Conservation (phyloP, 2,329 filamentous ascomycete genomes). For the Apiospora phragmitis region DNA sequence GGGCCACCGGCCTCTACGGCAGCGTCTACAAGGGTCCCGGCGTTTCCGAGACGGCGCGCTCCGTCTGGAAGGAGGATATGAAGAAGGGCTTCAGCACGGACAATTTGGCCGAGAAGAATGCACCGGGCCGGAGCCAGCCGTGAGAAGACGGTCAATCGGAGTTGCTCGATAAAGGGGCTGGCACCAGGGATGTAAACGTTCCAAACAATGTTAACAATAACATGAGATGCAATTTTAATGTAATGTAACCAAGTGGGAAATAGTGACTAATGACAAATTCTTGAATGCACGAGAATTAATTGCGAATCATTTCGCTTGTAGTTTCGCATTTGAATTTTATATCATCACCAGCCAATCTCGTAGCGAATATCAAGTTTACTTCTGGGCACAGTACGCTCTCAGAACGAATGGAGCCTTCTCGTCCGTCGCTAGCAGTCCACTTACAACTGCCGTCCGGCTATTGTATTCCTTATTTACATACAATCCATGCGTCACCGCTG, state of each 20-base stretch:
- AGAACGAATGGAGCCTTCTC: background rate
- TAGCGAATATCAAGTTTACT: background rate
- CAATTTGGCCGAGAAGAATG: slow-evolving; percentile 35
- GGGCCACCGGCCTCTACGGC: slow-evolving; percentile 59
- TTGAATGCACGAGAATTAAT: background rate
- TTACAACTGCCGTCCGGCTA: too few relatives aligned
- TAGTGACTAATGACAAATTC: background rate
- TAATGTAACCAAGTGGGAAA: background rate
- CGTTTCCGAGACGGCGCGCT: slow-evolving; percentile 50
- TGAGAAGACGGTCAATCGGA: slow-evolving; percentile 14
- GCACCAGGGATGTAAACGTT: too few relatives aligned
- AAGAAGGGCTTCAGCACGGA: slow-evolving; percentile 36
- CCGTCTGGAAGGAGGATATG: slow-evolving; percentile 47
- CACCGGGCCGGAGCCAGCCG: slow-evolving; percentile 35
- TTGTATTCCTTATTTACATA: background rate
- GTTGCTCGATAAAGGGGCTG: background rate
- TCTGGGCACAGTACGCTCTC: background rate
- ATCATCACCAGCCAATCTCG: background rate
- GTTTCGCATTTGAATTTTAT: background rate
- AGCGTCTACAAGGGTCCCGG: slow-evolving; percentile 62
- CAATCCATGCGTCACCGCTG: background rate
- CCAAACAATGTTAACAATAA: background rate
- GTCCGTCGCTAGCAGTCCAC: too few relatives aligned
- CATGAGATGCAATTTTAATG: background rate
- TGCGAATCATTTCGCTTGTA: background rate